Conservation (phyloP, 2,329 filamentous ascomycete genomes). For the Colletotrichum lentis region DNA sequence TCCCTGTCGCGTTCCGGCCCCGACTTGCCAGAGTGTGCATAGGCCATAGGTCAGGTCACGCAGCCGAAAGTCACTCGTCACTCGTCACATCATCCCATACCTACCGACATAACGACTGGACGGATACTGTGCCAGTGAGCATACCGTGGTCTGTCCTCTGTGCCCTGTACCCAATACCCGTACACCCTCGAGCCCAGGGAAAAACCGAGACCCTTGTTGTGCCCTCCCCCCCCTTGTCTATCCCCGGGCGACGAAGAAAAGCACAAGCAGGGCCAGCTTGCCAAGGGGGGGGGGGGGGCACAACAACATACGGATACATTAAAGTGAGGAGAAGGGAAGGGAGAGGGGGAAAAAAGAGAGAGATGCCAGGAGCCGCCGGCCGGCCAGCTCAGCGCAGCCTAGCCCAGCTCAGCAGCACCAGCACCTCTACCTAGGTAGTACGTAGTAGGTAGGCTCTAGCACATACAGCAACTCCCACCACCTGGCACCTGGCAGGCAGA, state of each 20-base stretch:
- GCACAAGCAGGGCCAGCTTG: slow-evolving; percentile 2
- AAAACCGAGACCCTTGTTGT: neutral
- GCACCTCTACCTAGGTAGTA: too few relatives aligned
- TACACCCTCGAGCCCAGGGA: neutral
- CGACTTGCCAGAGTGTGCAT: slow-evolving; percentile 28
- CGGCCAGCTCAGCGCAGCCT: slow-evolving; percentile 16
- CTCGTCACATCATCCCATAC: slow-evolving; percentile 2
- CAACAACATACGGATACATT: neutral
- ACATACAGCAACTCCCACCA: too few relatives aligned
- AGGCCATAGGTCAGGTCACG: slow-evolving; percentile 18
- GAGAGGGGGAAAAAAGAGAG: slow-evolving; percentile 8
- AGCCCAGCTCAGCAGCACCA: neutral
- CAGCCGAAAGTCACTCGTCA: slow-evolving; percentile 16
- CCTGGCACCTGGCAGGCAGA: too few relatives aligned
- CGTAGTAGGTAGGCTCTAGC: too few relatives aligned
- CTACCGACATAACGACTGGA: too few relatives aligned
- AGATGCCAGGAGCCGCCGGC: slow-evolving; percentile 29
- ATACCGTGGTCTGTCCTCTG: neutral
- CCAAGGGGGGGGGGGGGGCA: slow-evolving; percentile 10
- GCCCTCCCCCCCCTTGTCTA: neutral
- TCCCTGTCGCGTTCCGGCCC: slow-evolving; percentile 37
- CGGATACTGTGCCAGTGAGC: too few relatives aligned
- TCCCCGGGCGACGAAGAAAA: slow-evolving; percentile 17
- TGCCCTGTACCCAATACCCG: slow-evolving; percentile 1
- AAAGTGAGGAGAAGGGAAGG: neutral